Percentiles rank a stretch among this genome's conserved stretches.
These are phyloP conservation scores for Saksenaea vasiformis DNA, from an alignment of 371 early-diverging fungal genomes.

Conservation along the genomic window DNA sequence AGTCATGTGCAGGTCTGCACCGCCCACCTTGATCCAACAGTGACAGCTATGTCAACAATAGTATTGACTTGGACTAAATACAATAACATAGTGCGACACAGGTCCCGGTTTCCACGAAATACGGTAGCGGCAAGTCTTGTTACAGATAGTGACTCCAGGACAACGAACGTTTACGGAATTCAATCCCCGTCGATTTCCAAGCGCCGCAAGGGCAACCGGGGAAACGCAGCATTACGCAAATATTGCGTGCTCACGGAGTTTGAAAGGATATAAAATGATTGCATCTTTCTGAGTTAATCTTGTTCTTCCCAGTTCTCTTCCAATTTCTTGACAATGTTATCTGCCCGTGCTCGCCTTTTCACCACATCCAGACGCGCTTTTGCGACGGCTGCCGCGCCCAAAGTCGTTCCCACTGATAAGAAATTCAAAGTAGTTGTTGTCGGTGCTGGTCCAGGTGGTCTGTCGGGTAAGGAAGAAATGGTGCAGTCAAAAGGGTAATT, in stretches of 20 bases:
- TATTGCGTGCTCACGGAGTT: not conserved
- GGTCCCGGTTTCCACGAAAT: too few relatives aligned
- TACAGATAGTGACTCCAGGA: too few relatives aligned
- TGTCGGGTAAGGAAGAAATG: constrained; percentile 46
- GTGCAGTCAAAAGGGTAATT: not conserved
- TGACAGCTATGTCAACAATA: too few relatives aligned
- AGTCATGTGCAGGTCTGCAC: too few relatives aligned
- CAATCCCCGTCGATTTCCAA: too few relatives aligned
- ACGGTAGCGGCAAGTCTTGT: too few relatives aligned
- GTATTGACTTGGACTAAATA: too few relatives aligned
- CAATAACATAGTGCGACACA: too few relatives aligned
- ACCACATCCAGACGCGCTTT: constrained; percentile 28
- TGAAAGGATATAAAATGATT: not conserved
- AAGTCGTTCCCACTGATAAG: constrained; percentile 26
- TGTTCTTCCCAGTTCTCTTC: constrained; percentile 8
- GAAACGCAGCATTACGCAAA: not conserved
- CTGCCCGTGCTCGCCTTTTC: constrained; percentile 26
- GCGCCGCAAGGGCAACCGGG: too few relatives aligned
- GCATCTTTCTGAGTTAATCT: constrained; percentile 5
- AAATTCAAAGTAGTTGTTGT: constrained; percentile 67
- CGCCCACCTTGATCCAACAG: too few relatives aligned
- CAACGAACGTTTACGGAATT: too few relatives aligned
- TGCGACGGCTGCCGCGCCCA: constrained; percentile 31
- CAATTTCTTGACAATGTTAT: constrained; percentile 18
- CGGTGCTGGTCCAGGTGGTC: constrained; percentile 71